Conservation (phyloP, 2,329 filamentous ascomycete genomes). For the Pestalotiopsis sp. region DNA sequence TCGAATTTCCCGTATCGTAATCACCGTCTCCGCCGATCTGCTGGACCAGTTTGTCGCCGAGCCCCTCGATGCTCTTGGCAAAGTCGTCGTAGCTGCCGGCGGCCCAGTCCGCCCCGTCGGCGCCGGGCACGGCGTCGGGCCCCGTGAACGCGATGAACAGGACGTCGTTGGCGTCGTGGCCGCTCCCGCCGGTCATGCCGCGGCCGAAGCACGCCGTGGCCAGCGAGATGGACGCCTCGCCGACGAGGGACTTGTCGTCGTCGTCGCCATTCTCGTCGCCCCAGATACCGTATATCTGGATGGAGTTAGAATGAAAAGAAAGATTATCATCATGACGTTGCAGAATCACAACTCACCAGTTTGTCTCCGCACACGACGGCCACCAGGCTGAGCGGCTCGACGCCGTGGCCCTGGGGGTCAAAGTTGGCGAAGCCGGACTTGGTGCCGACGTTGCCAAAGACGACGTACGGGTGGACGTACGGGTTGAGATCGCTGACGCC, state of each 20-base stretch:
- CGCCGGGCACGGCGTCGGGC: neutral
- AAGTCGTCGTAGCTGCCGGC: neutral
- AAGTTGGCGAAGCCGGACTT: slow-evolving; percentile 35
- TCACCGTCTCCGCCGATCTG: neutral
- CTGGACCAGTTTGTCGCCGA: neutral
- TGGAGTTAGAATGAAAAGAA: neutral
- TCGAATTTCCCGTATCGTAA: neutral
- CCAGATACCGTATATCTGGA: slow-evolving; percentile 4
- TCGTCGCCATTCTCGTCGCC: slow-evolving; percentile 4
- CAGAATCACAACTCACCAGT: neutral
- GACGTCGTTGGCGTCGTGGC: slow-evolving; percentile 1
- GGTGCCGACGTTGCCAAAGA: slow-evolving; percentile 49
- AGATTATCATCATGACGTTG: neutral
- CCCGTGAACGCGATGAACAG: slow-evolving; percentile 1
- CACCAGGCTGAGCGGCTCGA: slow-evolving; percentile 53
- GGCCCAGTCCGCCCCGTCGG: neutral
- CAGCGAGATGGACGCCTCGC: neutral
- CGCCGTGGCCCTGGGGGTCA: slow-evolving; percentile 38
- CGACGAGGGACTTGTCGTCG: neutral
- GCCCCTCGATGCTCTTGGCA: neutral
- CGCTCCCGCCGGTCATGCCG: neutral
- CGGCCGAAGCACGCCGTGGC: neutral
- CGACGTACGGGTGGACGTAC: slow-evolving; percentile 53
- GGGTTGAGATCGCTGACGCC: slow-evolving; percentile 46
- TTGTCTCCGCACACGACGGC: slow-evolving; percentile 35